Evolutionary conservation across 1,139 yeast genomes (phyloP).

Genomic region (Geotrichum europaeum): DNA sequence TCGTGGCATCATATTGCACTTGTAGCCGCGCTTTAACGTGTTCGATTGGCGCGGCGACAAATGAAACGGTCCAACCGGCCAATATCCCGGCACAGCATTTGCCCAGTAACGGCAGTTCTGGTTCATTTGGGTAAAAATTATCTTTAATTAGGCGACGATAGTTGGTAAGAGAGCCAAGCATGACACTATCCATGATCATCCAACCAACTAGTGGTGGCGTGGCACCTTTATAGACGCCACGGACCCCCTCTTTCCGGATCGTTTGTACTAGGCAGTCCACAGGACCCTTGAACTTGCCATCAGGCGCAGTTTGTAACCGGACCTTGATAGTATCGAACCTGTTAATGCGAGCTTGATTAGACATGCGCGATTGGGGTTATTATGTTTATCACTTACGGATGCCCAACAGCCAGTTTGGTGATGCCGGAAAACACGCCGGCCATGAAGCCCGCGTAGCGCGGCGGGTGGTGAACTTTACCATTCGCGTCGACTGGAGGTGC

Average conservation of each 20-base stretch:
- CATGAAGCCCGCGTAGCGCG: slow-evolving; percentile 50
- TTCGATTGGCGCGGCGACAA: slow-evolving; percentile 92
- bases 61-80: slow-evolving; percentile 85
- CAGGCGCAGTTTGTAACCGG: slow-evolving; percentile 70
- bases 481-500: slow-evolving; percentile 5
- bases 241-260: slow-evolving; percentile 61
- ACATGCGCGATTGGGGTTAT: not conserved
- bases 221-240: slow-evolving; percentile 80
- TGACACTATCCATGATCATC: slow-evolving; percentile 81
- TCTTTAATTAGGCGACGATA: slow-evolving; percentile 66
- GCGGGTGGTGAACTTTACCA: slow-evolving; percentile 13
- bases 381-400: slow-evolving; percentile 42
- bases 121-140: slow-evolving; percentile 49
- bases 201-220: slow-evolving; percentile 91
- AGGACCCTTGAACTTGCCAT: slow-evolving; percentile 74
- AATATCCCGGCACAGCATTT: slow-evolving; percentile 69
- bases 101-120: slow-evolving; percentile 63
- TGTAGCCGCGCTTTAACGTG: slow-evolving; percentile 83
- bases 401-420: slow-evolving; percentile 84
- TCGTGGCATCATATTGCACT: slow-evolving; percentile 76
- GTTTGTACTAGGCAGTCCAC: slow-evolving; percentile 74
- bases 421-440: slow-evolving; percentile 88
- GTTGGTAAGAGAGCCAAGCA: slow-evolving; percentile 79
- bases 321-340: slow-evolving; percentile 80
- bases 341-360: not conserved